phyloP scores from a whole-genome alignment of 2,329 filamentous ascomycete species.

The Alternaria gansuensis region DNA sequence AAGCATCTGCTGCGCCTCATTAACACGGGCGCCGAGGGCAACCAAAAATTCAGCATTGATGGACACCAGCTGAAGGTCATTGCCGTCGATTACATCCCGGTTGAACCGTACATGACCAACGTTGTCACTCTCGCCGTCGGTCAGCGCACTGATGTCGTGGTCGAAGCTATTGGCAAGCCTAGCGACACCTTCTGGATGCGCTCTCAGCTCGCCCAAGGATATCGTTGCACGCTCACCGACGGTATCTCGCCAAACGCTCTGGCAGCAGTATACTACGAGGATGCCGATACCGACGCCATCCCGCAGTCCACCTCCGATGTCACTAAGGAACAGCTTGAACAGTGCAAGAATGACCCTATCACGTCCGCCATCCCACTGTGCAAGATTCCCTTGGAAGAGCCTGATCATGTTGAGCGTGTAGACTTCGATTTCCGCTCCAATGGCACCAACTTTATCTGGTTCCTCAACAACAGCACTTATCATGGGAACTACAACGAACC shows the following conservation, averaged over 20 bases:
- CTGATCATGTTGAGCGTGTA: slow-evolving; percentile 29
- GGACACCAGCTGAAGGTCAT: slow-evolving; percentile 55
- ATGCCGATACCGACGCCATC: slow-evolving; percentile 59
- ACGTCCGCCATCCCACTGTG: slow-evolving; percentile 29
- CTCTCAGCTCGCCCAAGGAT: slow-evolving; percentile 32
- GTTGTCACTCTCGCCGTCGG: slow-evolving; percentile 53
- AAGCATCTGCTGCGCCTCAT: slow-evolving; percentile 54
- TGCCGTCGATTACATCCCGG: slow-evolving; percentile 54
- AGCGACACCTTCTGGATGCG: slow-evolving; percentile 52
- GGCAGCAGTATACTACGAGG: slow-evolving; percentile 72
- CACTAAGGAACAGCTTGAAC: slow-evolving; percentile 29
- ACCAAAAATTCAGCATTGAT: slow-evolving; percentile 55
- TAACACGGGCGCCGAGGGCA: slow-evolving; percentile 52
- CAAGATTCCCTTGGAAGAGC: slow-evolving; percentile 35
- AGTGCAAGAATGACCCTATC: slow-evolving; percentile 31
- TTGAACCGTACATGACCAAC: slow-evolving; percentile 52
- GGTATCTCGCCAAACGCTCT: slow-evolving; percentile 34
- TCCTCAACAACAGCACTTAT: slow-evolving; percentile 37
- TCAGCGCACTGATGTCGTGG: slow-evolving; percentile 50
- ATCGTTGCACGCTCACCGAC: slow-evolving; percentile 28
- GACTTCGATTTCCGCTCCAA: slow-evolving; percentile 38
- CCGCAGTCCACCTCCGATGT: slow-evolving; percentile 57
- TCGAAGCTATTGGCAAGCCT: slow-evolving; percentile 44
- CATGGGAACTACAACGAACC: slow-evolving; percentile 40
- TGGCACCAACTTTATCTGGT: slow-evolving; percentile 40